phyloP scores from a whole-genome alignment of 2,329 filamentous ascomycete species.

The Teratosphaeria destructans region DNA sequence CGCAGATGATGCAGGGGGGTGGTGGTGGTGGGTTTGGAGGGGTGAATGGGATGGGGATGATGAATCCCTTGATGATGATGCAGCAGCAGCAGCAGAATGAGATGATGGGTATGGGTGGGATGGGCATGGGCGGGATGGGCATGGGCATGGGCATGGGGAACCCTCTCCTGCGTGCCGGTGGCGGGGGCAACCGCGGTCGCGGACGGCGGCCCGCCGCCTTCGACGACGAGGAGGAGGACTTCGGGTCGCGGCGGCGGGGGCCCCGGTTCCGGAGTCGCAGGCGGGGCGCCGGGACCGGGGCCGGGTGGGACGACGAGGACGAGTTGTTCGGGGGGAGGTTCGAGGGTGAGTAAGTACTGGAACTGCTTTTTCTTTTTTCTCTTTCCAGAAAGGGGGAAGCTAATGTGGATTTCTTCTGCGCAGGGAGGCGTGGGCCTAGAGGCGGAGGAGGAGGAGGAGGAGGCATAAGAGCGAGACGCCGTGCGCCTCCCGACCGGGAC shows the following conservation, averaged over 20 bases:
- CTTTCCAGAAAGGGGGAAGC: not conserved
- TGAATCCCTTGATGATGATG: not conserved
- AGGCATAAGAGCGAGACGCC: not conserved
- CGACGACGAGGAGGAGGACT: not conserved
- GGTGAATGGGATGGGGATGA: not conserved
- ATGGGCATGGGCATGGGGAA: not conserved
- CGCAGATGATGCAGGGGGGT: not conserved
- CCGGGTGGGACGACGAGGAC: not conserved
- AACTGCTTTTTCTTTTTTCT: not conserved
- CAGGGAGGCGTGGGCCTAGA: not conserved
- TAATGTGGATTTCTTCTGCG: not conserved
- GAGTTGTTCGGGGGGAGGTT: conserved; percentile 2
- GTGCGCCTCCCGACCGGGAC: not conserved
- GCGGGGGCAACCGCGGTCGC: not conserved
- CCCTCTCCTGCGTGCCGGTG: not conserved
- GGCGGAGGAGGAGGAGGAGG: not conserved
- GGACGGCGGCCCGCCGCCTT: not conserved
- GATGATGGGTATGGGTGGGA: not conserved
- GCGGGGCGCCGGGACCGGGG: not conserved
- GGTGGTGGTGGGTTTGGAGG: not conserved
- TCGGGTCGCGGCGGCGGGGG: not conserved
- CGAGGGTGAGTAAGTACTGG: conserved; percentile 7
- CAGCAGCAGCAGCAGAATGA: not conserved
- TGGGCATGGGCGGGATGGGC: not conserved
- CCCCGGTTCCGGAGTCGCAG: not conserved